Conservation (phyloP, 2,329 filamentous ascomycete species). For the Fusarium drepaniforme region DNA sequence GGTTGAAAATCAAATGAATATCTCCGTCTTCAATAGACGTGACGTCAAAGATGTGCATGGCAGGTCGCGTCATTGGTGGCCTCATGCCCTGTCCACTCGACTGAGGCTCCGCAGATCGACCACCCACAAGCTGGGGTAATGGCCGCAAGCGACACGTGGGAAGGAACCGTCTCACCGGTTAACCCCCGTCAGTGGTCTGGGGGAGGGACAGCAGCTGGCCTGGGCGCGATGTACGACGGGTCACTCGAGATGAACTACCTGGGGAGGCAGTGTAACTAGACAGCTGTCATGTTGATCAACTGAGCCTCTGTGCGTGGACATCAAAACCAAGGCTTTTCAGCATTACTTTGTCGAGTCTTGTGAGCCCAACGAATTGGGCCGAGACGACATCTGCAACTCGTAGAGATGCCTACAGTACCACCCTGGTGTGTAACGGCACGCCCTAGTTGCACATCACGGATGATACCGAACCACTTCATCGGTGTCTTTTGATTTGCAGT, state of each 20-base stretch:
- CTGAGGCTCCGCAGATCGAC: background rate
- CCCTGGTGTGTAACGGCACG: background rate
- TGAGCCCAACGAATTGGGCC: slow-evolving; percentile 22
- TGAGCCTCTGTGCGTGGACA: background rate
- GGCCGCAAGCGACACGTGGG: background rate
- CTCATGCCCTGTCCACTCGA: background rate
- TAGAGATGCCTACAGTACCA: background rate
- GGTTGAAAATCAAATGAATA: background rate
- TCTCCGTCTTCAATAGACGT: background rate
- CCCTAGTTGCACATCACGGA: background rate
- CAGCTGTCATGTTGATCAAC: background rate
- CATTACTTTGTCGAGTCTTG: background rate
- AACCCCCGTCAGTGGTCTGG: background rate
- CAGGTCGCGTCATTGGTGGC: background rate
- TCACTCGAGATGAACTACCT: background rate
- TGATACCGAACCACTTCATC: background rate
- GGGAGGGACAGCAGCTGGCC: background rate
- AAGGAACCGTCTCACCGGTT: background rate
- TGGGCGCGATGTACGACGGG: background rate
- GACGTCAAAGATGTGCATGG: background rate
- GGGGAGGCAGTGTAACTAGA: background rate
- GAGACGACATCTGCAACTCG: slow-evolving; percentile 6
- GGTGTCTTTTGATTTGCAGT: background rate
- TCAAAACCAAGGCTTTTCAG: background rate
- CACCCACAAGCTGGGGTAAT: background rate